A percentile compares a stretch with the other conserved stretches of the same genome.
phyloP scores from a whole-genome alignment of 2,329 filamentous ascomycete genomes.

The Geosmithia putterillii region DNA sequence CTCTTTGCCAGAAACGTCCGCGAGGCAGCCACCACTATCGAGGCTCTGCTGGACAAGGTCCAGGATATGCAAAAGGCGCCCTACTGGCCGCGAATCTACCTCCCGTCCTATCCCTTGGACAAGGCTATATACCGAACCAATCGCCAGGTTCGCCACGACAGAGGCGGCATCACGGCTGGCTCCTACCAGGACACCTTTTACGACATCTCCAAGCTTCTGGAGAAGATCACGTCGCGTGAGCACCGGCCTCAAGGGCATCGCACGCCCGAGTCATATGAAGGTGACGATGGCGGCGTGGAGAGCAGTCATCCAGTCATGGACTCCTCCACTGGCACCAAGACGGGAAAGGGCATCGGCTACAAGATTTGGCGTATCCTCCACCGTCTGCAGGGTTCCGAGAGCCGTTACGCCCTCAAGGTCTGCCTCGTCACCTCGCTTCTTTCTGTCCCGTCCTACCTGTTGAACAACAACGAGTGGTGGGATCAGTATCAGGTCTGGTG shows the following conservation, averaged over 20 bases:
- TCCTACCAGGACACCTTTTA: slow-evolving; percentile 31
- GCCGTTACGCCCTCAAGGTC: slow-evolving; percentile 44
- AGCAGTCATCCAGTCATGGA: slow-evolving; percentile 23
- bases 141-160: slow-evolving; percentile 44
- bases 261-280: slow-evolving; percentile 1
- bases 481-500: slow-evolving; percentile 44
- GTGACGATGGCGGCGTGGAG: slow-evolving; percentile 14
- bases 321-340: slow-evolving; percentile 17
- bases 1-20: slow-evolving; percentile 42
- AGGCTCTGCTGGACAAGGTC: slow-evolving; percentile 32
- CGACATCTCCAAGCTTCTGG: slow-evolving; percentile 28
- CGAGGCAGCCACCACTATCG: slow-evolving; percentile 34
- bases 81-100: slow-evolving; percentile 27
- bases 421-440: slow-evolving; percentile 36
- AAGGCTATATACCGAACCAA: slow-evolving; percentile 43
- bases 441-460: slow-evolving; percentile 40
- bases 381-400: slow-evolving; percentile 43
- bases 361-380: slow-evolving; percentile 36
- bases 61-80: slow-evolving; percentile 30
- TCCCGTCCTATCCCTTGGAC: slow-evolving; percentile 39
- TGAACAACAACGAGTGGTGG: slow-evolving; percentile 34
- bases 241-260: slow-evolving; percentile 14
- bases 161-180: slow-evolving; percentile 44
- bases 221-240: slow-evolving; percentile 26
- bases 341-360: slow-evolving; percentile 27